Base-by-base conservation (phyloP, 225 moss, liverwort and hornwort genomes). In the Polytrichum commune region DNA sequence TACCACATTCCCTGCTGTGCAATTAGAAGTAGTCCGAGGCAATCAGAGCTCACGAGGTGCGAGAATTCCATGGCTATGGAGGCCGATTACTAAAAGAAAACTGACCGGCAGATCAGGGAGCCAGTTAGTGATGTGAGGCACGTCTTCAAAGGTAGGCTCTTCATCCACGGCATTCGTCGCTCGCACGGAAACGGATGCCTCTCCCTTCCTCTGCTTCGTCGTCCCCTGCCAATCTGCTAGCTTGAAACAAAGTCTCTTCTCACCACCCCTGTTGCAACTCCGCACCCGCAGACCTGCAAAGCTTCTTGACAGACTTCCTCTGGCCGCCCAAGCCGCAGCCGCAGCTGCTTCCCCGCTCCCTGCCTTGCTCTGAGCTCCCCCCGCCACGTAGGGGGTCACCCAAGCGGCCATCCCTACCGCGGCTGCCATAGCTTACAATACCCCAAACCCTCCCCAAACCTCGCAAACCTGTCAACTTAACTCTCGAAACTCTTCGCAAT, bases 101-200 rank as follows among this genome's bases (percentile, higher is more conserved):
- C 72, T 64, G 6, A 73, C 72, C 72, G 63, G 64, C 27, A 73
- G 54, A 53, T 73, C 72, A 38, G 72, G 72, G 19, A 73, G 72
- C 72, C 72, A 73, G 29, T 73, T 64, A 54, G 72, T 73, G 18
- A 73, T 26, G 55, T 73, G 72, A 28, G 72, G 72, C 26, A 73
- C 72, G 29, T 73, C 72, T 53, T 65, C 72, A n/a, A 73, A 73
- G 3, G 55, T 23, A 29, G 63, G 26, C 19, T 55, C 64, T 4
- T 28, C 46, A 13, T 46, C 1, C 7, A 53, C 26, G n/a, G 64
- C 64, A 18, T 1, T 16, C n/a, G 25, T 10, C 61, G 60, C 23
- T 38, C 27, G 61, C 5, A 22, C n/a, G 35, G 16, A 29, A 28
- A 10, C 57, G 24, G 24, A n/a, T 62, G 23, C 62, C 25, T 32